Conservation (phyloP, 805 yeast genomes). For the Candida patagonica region DNA sequence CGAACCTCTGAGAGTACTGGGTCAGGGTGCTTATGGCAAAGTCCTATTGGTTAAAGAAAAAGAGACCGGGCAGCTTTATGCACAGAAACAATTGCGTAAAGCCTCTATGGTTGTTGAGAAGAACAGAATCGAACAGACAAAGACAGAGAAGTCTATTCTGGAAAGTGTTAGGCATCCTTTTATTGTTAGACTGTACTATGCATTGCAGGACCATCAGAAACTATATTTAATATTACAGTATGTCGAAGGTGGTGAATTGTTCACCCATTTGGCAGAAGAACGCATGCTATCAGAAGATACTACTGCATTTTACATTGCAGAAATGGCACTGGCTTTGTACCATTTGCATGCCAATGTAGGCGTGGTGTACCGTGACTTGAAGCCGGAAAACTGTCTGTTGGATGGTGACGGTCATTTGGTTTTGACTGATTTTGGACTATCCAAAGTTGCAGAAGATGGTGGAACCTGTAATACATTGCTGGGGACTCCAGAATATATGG, state of each 20-base stretch:
- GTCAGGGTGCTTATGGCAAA: slow-evolving; percentile 84
- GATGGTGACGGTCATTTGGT: slow-evolving; percentile 73
- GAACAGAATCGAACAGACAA: slow-evolving; percentile 62
- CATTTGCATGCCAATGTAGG: slow-evolving; percentile 68
- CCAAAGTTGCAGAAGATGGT: slow-evolving; percentile 35
- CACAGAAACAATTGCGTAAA: slow-evolving; percentile 78
- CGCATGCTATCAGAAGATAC: slow-evolving; percentile 47
- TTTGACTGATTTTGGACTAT: slow-evolving; percentile 77
- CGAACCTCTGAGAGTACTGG: slow-evolving; percentile 65
- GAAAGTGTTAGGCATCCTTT: slow-evolving; percentile 68
- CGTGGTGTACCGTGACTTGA: slow-evolving; percentile 76
- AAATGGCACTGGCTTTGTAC: slow-evolving; percentile 64
- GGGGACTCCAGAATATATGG: slow-evolving; percentile 81
- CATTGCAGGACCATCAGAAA: slow-evolving; percentile 72
- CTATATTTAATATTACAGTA: slow-evolving; percentile 70
- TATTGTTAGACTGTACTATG: slow-evolving; percentile 72
- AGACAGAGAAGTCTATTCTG: slow-evolving; percentile 69
- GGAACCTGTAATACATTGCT: slow-evolving; percentile 47
- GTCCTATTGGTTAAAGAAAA: slow-evolving; percentile 67
- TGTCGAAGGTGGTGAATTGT: slow-evolving; percentile 84
- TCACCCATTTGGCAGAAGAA: slow-evolving; percentile 46
- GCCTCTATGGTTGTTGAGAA: slow-evolving; percentile 61
- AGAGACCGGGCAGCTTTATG: slow-evolving; percentile 55
- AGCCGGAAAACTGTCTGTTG: slow-evolving; percentile 81
- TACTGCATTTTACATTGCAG: slow-evolving; percentile 72